A percentile compares a stretch with the other conserved stretches of the same genome.
phyloP scores from a whole-genome alignment of 1,284 basidiomycete species.

The Moesziomyces sp. region DNA sequence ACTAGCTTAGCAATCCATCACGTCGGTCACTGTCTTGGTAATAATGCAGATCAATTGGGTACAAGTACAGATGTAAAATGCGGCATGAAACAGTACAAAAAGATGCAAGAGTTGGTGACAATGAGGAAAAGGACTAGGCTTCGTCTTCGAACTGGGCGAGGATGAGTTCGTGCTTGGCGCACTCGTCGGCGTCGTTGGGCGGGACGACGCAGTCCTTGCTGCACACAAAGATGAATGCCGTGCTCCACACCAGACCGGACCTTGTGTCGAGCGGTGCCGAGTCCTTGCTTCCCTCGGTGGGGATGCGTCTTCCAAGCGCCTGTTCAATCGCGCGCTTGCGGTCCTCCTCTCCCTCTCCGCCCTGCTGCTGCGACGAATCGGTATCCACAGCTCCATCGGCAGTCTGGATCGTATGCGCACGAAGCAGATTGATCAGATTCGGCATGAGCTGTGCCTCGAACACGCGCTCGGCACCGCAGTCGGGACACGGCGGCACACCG shows the following conservation, averaged over 20 bases:
- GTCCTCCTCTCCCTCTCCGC: conserved; percentile 14
- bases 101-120: background rate
- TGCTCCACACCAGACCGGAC: conserved; percentile 62
- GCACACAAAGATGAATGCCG: conserved; percentile 63
- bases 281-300: background rate
- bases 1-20: too few species aligned
- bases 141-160: conserved; percentile 58
- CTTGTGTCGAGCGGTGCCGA: conserved; percentile 18
- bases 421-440: conserved; percentile 62
- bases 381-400: conserved; percentile 21
- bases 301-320: conserved; percentile 52
- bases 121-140: conserved; percentile 6
- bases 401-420: conserved; percentile 31
- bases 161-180: conserved; percentile 56
- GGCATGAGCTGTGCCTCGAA: conserved; percentile 68
- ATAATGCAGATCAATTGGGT: background rate
- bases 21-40: background rate
- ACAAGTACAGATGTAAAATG: background rate
- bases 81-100: background rate
- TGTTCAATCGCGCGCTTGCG: conserved; percentile 55
- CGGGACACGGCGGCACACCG: conserved; percentile 51
- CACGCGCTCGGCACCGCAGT: conserved; percentile 53
- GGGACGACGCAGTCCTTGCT: conserved; percentile 51
- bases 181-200: conserved; percentile 25
- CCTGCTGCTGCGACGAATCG: background rate